Evolutionary conservation across 1,284 basidiomycete genomes (phyloP).

Genomic region (Psilocybe mexicana): DNA sequence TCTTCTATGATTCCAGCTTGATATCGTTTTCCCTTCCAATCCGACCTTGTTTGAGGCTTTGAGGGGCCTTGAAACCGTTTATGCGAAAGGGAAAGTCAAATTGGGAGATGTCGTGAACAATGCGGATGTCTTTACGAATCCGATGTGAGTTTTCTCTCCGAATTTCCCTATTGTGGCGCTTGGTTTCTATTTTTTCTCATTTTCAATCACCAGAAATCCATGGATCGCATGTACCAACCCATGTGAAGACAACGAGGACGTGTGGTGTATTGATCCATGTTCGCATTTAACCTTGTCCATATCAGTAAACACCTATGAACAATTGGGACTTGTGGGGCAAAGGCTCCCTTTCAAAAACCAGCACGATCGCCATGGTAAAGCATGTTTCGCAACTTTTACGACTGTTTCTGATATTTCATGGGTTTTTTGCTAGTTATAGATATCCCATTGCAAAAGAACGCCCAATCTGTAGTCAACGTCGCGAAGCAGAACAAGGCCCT

Average conservation of each 20-base stretch:
- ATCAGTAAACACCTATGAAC: conserved; percentile 54
- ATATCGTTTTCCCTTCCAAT: conserved; percentile 51
- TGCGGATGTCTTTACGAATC: conserved; percentile 23
- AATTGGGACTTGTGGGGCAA: conserved; percentile 55
- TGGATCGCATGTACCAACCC: conserved; percentile 33
- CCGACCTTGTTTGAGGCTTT: conserved; percentile 37
- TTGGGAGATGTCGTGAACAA: conserved; percentile 44
- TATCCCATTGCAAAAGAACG: conserved; percentile 40
- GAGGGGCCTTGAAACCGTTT: conserved; percentile 39
- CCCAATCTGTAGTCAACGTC: conserved; percentile 32
- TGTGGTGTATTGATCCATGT: conserved; percentile 64
- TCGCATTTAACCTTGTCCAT: conserved; percentile 57
- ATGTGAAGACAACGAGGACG: conserved; percentile 41
- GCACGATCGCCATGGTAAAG: conserved; percentile 49
- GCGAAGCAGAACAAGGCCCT: conserved; percentile 38
- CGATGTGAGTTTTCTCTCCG: conserved; percentile 19
- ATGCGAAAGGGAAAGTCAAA: conserved; percentile 40
- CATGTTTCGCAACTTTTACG: conserved; percentile 11
- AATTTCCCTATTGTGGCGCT: not conserved
- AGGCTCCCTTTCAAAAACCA: conserved; percentile 49
- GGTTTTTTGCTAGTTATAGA: conserved; percentile 39
- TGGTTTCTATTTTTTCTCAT: not conserved
- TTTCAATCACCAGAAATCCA: conserved; percentile 29
- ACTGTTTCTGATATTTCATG: conserved; percentile 5
- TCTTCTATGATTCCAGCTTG: conserved; percentile 42